phyloP scores from a whole-genome alignment of 2,329 filamentous ascomycete species.

The Diaporthe ampelina region DNA sequence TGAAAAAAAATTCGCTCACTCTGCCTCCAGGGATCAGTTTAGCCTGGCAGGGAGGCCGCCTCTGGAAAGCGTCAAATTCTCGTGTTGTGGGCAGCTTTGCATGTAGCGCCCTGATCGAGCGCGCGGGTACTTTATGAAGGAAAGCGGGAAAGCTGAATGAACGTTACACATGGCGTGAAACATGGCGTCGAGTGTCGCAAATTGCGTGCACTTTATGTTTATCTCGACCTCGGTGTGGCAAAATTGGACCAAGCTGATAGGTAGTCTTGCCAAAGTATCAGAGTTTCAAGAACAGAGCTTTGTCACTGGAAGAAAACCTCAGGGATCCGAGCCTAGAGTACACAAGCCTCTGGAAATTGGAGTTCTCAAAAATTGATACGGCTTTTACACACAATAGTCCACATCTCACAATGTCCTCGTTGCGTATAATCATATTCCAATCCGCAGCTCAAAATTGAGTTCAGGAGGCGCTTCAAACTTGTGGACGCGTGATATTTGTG shows the following conservation, averaged over 20 bases:
- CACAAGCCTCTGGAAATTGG: conserved; percentile 3
- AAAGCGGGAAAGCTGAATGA: conserved; percentile 5
- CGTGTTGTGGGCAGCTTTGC: conserved; percentile 21
- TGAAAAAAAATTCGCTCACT: background rate
- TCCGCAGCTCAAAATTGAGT: background rate
- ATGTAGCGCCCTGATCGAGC: conserved; percentile 22
- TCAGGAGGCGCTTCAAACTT: background rate
- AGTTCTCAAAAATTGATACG: background rate
- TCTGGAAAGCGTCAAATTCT: conserved; percentile 1
- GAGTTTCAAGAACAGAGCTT: conserved; percentile 10
- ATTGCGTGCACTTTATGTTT: background rate
- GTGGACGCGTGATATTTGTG: background rate
- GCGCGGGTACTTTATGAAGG: conserved; percentile 12
- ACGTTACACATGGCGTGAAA: conserved; percentile 18
- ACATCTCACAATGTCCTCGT: background rate
- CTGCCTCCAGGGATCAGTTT: background rate
- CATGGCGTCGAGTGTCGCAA: background rate
- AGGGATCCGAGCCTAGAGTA: background rate
- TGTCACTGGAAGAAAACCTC: background rate
- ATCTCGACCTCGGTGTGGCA: conserved; percentile 28
- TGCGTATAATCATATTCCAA: conserved; percentile 4
- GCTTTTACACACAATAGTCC: background rate
- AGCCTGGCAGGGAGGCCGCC: background rate
- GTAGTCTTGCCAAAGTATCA: background rate
- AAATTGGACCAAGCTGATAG: background rate